Percentiles rank a stretch among this genome's conserved stretches.
Conservation (phyloP, 495 filamentous ascomycete species). For the Neurospora africana region DNA sequence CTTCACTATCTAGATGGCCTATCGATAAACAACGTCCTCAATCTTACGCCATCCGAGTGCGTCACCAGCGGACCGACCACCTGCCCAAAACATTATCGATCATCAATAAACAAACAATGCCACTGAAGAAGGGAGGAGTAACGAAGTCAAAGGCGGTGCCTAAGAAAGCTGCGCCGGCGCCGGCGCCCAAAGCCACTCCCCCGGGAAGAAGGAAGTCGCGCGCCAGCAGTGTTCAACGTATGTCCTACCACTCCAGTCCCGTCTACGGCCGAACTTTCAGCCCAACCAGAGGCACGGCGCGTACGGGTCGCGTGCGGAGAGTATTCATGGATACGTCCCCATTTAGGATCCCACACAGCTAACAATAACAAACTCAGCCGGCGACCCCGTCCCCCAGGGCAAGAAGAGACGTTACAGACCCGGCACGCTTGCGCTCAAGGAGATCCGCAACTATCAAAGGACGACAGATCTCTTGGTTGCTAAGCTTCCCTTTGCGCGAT, state of each 20-base stretch:
- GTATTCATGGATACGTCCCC: background rate
- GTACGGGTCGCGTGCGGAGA: background rate
- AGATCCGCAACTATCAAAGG: slow-evolving; percentile 76
- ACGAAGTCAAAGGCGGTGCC: background rate
- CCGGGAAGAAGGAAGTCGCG: slow-evolving; percentile 4
- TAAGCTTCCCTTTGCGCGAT: slow-evolving; percentile 77
- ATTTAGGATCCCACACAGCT: background rate
- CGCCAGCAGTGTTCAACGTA: slow-evolving; percentile 19
- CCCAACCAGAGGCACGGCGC: background rate
- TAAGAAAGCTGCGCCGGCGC: background rate
- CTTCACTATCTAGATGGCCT: background rate
- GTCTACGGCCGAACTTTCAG: background rate
- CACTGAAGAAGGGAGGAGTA: background rate
- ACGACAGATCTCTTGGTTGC: slow-evolving; percentile 68
- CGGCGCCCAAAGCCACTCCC: background rate
- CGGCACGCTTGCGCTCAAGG: slow-evolving; percentile 72
- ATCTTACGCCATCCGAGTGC: background rate
- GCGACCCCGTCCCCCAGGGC: slow-evolving; percentile 56
- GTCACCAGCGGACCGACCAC: background rate
- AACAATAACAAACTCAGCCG: slow-evolving; percentile 39
- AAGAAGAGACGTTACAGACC: slow-evolving; percentile 66
- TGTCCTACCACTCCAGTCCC: background rate
- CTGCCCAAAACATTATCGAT: background rate
- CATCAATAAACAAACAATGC: background rate
- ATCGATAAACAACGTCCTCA: background rate